These are phyloP conservation scores for Gyrodon lividus DNA, from an alignment of 768 basidiomycete species.

Conservation along the genomic window DNA sequence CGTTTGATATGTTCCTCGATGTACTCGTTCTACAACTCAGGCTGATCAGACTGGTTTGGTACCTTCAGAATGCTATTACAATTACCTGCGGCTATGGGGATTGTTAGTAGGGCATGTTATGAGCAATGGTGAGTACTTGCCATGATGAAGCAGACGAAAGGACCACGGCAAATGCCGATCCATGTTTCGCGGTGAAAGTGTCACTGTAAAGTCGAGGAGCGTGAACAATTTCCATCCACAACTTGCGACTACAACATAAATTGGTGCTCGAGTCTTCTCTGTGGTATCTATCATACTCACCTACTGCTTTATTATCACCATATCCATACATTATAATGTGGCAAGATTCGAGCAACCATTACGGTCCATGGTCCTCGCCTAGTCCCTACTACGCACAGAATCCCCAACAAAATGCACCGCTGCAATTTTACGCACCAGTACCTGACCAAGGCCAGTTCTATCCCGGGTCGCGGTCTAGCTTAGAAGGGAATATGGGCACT, in stretches of 20 bases:
- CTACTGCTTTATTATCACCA: neutral
- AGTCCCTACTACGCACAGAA: slow-evolving; percentile 49
- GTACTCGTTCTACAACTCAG: slow-evolving; percentile 81
- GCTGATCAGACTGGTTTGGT: slow-evolving; percentile 7
- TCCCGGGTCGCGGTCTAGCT: slow-evolving; percentile 68
- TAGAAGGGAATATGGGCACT: slow-evolving; percentile 65
- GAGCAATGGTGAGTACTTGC: slow-evolving; percentile 15
- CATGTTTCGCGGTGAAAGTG: neutral
- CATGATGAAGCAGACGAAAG: slow-evolving; percentile 20
- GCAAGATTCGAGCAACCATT: slow-evolving; percentile 66
- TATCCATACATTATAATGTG: slow-evolving; percentile 50
- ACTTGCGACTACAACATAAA: neutral
- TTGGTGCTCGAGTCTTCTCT: neutral
- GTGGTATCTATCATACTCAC: neutral
- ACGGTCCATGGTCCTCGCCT: slow-evolving; percentile 59
- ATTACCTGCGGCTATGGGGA: slow-evolving; percentile 62
- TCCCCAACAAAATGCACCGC: slow-evolving; percentile 54
- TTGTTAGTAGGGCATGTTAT: slow-evolving; percentile 12
- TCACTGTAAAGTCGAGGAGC: neutral
- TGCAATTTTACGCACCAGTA: slow-evolving; percentile 77
- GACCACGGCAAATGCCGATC: slow-evolving; percentile 30
- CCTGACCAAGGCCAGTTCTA: slow-evolving; percentile 62
- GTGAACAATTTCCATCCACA: slow-evolving; percentile 7
- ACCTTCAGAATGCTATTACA: neutral
- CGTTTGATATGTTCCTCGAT: slow-evolving; percentile 99